phyloP scores from a whole-genome alignment of 2,329 filamentous ascomycete genomes.

The Didymella pomorum region DNA sequence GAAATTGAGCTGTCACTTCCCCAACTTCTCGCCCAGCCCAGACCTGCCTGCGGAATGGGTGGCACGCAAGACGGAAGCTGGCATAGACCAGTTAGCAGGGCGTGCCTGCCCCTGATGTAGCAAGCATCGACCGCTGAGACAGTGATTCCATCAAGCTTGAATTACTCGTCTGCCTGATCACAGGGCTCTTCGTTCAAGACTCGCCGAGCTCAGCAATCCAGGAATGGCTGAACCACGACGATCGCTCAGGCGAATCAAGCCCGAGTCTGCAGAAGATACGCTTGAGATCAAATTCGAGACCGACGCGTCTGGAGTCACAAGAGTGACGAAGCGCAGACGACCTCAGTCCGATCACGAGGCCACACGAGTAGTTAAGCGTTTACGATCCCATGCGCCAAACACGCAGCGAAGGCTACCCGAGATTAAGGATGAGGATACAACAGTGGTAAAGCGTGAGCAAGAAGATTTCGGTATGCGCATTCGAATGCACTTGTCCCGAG shows the following conservation, averaged over 20 bases:
- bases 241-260: not conserved
- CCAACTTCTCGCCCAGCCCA: too few species aligned
- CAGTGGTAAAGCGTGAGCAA: not conserved
- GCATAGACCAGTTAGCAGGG: too few species aligned
- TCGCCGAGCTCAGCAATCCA: not conserved
- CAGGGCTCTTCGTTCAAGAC: not conserved
- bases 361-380: not conserved
- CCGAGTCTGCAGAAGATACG: not conserved
- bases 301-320: not conserved
- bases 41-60: too few species aligned
- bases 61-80: too few species aligned
- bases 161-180: not conserved
- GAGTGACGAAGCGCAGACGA: not conserved
- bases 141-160: not conserved
- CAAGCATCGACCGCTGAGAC: not conserved
- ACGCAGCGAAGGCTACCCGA: too few species aligned
- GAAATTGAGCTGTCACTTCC: too few species aligned
- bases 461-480: not conserved
- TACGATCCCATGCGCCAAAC: not conserved
- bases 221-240: not conserved
- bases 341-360: not conserved
- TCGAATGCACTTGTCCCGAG: not conserved
- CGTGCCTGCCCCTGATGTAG: too few species aligned
- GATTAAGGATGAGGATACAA: not conserved
- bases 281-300: not conserved